A percentile compares a stretch with the other conserved stretches of the same genome.
Conservation (phyloP, 805 yeast genomes). For the Saturnispora dispora region DNA sequence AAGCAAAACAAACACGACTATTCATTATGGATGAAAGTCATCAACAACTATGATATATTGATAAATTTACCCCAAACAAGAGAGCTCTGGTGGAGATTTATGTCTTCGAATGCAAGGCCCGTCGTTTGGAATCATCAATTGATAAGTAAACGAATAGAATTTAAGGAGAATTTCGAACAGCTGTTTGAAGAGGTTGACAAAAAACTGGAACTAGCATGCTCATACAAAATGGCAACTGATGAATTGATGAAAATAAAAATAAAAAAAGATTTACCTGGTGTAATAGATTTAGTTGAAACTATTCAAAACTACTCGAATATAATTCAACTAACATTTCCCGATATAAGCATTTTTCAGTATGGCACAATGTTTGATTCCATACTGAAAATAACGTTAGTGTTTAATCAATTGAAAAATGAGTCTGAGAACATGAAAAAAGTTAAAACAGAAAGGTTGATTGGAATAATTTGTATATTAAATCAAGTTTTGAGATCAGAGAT, state of each 20-base stretch:
- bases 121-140: slow-evolving; percentile 44
- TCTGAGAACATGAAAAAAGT: slow-evolving; percentile 10
- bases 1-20: slow-evolving; percentile 32
- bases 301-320: slow-evolving; percentile 19
- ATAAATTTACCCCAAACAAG: slow-evolving; percentile 33
- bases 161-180: slow-evolving; percentile 11
- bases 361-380: slow-evolving; percentile 25
- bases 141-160: slow-evolving; percentile 27
- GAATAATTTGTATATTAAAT: slow-evolving; percentile 22
- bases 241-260: slow-evolving; percentile 14
- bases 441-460: slow-evolving; percentile 13
- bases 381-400: slow-evolving; percentile 18
- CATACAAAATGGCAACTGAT: slow-evolving; percentile 18
- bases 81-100: slow-evolving; percentile 55
- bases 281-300: slow-evolving; percentile 12
- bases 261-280: slow-evolving; percentile 9
- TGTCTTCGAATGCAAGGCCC: slow-evolving; percentile 36
- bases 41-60: slow-evolving; percentile 29
- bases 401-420: slow-evolving; percentile 14
- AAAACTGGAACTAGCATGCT: slow-evolving; percentile 24
- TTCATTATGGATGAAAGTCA: slow-evolving; percentile 34
- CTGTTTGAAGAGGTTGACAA: slow-evolving; percentile 16
- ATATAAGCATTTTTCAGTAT: slow-evolving; percentile 23
- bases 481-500: slow-evolving; percentile 19
- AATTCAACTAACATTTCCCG: slow-evolving; percentile 23